Conservation (phyloP, 2,329 filamentous ascomycete genomes). For the Berkeleyomyces rouxiae region DNA sequence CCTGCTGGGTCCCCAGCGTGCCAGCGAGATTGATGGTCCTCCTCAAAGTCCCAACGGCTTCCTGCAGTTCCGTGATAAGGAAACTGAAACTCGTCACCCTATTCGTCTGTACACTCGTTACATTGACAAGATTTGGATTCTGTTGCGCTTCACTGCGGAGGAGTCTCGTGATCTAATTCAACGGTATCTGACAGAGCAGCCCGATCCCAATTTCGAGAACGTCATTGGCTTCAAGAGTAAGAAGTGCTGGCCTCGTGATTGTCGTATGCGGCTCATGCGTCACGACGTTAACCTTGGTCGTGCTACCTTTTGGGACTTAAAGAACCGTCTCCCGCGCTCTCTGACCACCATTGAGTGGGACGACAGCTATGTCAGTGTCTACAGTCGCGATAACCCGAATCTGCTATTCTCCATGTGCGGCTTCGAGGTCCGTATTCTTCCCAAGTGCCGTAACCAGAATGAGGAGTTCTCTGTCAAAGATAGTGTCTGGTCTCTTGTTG, state of each 20-base stretch:
- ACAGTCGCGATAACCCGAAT: conserved; percentile 95
- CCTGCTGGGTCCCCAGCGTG: conserved; percentile 79
- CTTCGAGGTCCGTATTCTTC: conserved; percentile 90
- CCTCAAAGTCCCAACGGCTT: conserved; percentile 94
- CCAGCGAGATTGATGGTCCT: conserved; percentile 93
- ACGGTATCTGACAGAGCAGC: conserved; percentile 92
- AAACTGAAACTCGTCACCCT: conserved; percentile 82
- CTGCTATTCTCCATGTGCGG: conserved; percentile 94
- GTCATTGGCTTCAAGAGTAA: conserved; percentile 99
- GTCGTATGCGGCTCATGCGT: conserved; percentile 93
- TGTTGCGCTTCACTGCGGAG: conserved; percentile 82
- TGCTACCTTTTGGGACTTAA: conserved; percentile 97
- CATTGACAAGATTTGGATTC: conserved; percentile 97
- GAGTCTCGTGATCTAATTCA: conserved; percentile 94
- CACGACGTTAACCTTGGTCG: conserved; percentile 96
- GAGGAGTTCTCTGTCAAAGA: conserved; percentile 97
- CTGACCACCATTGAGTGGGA: conserved; percentile 98
- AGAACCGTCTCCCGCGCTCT: conserved; percentile 86
- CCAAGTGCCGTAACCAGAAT: conserved; percentile 86
- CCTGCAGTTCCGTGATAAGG: conserved; percentile 84
- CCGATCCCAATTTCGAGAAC: conserved; percentile 97
- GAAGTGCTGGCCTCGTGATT: conserved; percentile 98
- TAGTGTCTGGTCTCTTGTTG: conserved; percentile 92
- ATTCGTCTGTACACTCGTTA: conserved; percentile 97
- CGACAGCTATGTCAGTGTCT: conserved; percentile 94